phyloP scores from a whole-genome alignment of 257 asterid genomes.

The Rubia yunnanensis region DNA sequence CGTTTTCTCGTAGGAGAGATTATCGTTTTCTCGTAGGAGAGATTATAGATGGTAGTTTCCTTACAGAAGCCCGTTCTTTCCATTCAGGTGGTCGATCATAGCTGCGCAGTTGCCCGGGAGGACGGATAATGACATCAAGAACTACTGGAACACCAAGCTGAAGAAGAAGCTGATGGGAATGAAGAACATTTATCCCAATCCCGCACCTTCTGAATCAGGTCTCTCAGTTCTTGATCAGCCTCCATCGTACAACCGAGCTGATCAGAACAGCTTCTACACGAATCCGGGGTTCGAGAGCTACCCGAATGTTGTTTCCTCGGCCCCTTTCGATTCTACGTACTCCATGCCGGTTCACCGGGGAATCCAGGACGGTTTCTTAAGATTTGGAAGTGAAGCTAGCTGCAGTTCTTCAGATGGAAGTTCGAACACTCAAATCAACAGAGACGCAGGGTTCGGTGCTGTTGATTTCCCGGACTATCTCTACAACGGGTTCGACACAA shows the following conservation, averaged over 20 bases:
- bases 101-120: constrained; percentile 80
- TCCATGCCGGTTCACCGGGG: constrained; percentile 14
- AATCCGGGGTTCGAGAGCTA: neutral
- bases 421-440: constrained; percentile 15
- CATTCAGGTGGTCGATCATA: constrained; percentile 60
- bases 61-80: no score
- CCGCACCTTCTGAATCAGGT: constrained; percentile 3
- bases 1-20: no score
- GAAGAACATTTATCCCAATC: constrained; percentile 16
- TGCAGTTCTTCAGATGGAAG: constrained; percentile 45
- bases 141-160: constrained; percentile 93
- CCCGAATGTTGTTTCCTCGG: constrained; percentile 1
- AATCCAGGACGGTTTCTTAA: constrained; percentile 11
- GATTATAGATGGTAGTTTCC: no score
- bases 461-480: constrained; percentile 25
- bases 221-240: constrained; percentile 9
- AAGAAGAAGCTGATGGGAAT: constrained; percentile 46
- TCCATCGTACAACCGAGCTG: constrained; percentile 6
- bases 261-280: neutral
- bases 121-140: constrained; percentile 82
- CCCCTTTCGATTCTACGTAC: neutral
- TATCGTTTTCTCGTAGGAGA: no score
- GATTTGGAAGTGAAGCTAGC: constrained; percentile 35
- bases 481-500: constrained; percentile 20
- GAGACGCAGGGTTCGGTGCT: constrained; percentile 10